Evolutionary conservation across 169 alveolate genomes (phyloP).

Genomic region (Plasmodium inui): DNA sequence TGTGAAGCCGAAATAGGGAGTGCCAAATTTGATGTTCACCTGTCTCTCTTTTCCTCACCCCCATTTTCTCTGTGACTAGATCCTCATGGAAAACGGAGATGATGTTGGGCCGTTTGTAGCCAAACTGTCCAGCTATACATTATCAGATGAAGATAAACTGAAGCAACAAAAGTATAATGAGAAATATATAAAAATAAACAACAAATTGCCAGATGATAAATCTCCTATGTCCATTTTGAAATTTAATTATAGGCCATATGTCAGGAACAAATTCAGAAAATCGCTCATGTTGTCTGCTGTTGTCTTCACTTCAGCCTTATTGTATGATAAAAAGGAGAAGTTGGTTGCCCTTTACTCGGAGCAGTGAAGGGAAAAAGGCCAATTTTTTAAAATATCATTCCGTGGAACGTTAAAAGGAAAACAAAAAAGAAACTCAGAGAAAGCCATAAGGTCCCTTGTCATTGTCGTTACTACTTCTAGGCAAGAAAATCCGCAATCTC

Average conservation of each 20-base stretch:
- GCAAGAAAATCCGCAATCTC: too few species aligned
- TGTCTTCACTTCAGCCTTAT: constrained; percentile 31
- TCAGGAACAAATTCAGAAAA: constrained; percentile 25
- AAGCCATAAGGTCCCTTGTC: too few species aligned
- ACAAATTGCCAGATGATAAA: constrained; percentile 17
- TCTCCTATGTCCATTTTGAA: background rate
- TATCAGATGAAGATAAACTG: constrained; percentile 59
- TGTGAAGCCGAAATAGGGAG: background rate
- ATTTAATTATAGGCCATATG: background rate
- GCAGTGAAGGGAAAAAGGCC: background rate
- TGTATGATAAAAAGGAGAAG: constrained; percentile 35
- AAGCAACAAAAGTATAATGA: constrained; percentile 59
- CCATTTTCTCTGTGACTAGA: constrained; percentile 29
- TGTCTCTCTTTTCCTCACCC: background rate
- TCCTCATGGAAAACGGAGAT: constrained; percentile 84
- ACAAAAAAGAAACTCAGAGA: background rate
- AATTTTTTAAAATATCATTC: background rate
- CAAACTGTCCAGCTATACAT: constrained; percentile 40
- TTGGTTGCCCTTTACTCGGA: background rate
- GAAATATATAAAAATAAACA: constrained; percentile 53
- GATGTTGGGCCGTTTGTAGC: constrained; percentile 86
- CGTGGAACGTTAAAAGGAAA: background rate
- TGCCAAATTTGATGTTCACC: background rate
- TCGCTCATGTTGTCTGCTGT: constrained; percentile 21
- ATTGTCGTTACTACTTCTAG: too few species aligned